Evolutionary conservation across 768 basidiomycete genomes (phyloP).

Genomic region (Dioszegia hungarica): DNA sequence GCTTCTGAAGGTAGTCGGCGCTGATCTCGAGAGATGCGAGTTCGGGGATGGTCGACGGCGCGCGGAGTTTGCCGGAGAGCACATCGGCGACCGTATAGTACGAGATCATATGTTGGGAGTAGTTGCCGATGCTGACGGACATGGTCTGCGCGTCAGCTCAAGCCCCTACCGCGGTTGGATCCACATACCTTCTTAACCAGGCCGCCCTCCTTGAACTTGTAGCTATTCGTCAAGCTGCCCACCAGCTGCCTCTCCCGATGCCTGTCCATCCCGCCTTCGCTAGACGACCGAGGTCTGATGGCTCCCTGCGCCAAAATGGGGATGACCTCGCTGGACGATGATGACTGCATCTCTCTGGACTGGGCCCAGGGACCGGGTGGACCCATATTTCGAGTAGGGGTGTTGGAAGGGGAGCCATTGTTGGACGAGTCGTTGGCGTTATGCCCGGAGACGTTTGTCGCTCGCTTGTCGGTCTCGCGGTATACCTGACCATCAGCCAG

Average conservation of each 20-base stretch:
- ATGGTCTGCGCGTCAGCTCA: constrained; percentile 63
- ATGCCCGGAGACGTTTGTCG: neutral
- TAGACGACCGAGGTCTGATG: constrained; percentile 26
- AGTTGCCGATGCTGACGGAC: constrained; percentile 75
- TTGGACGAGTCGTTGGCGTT: constrained; percentile 3
- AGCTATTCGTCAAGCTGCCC: constrained; percentile 84
- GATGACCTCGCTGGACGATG: neutral
- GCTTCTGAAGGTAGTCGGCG: constrained; percentile 79
- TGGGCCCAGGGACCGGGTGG: constrained; percentile 4
- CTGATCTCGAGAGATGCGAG: constrained; percentile 79
- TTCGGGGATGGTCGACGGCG: constrained; percentile 83
- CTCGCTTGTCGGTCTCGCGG: constrained; percentile 76
- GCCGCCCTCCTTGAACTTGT: constrained; percentile 87
- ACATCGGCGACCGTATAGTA: constrained; percentile 94
- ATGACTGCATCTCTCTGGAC: neutral
- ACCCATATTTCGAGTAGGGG: constrained; percentile 7
- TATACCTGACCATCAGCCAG: constrained; percentile 59
- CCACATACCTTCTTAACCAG: constrained; percentile 88
- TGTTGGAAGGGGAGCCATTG: constrained; percentile 3
- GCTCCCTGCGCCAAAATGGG: constrained; percentile 24
- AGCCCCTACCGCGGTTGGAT: neutral
- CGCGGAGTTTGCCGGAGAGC: constrained; percentile 75
- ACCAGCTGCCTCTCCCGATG: constrained; percentile 74
- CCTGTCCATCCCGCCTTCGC: constrained; percentile 57
- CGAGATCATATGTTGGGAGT: constrained; percentile 85